phyloP scores from a whole-genome alignment of 352 stramenopile genomes.

The Elongisporangium prolatum region DNA sequence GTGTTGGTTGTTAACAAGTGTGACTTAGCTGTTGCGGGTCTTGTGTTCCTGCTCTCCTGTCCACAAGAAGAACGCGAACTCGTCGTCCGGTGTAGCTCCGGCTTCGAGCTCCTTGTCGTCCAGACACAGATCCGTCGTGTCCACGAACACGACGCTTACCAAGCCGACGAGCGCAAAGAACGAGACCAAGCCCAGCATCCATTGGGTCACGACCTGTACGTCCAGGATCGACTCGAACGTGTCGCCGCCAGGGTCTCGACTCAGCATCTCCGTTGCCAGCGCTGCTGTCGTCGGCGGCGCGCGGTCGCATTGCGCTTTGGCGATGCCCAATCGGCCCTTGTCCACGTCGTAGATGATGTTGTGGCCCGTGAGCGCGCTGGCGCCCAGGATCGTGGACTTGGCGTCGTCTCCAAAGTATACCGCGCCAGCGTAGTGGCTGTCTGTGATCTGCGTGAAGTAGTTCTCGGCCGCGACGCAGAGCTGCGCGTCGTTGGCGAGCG shows the following conservation, averaged over 20 bases:
- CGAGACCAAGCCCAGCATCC: constrained; percentile 31
- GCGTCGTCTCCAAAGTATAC: constrained; percentile 64
- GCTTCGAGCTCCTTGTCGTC: background rate
- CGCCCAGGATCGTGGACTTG: constrained; percentile 67
- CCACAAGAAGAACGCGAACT: constrained; percentile 56
- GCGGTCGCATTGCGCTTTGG: constrained; percentile 42
- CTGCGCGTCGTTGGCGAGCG: constrained; percentile 50
- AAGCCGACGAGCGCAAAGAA: constrained; percentile 42
- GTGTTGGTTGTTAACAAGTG: constrained; percentile 3
- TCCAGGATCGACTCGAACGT: constrained; percentile 38
- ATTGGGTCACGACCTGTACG: constrained; percentile 31
- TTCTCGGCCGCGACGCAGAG: constrained; percentile 43
- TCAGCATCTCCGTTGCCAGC: constrained; percentile 35
- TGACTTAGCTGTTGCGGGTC: constrained; percentile 6
- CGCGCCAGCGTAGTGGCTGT: constrained; percentile 47
- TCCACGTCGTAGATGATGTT: constrained; percentile 81
- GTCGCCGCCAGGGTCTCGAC: constrained; percentile 52
- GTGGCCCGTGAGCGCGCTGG: constrained; percentile 57
- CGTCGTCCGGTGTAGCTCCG: constrained; percentile 6
- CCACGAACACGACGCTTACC: constrained; percentile 48
- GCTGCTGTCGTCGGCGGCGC: background rate
- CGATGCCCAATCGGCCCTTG: constrained; percentile 64
- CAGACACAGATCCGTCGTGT: constrained; percentile 8
- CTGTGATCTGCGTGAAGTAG: constrained; percentile 42
- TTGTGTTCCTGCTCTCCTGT: constrained; percentile 20